Base-by-base conservation (phyloP, 1,284 basidiomycete species). In the Violaceomyces palustris region DNA sequence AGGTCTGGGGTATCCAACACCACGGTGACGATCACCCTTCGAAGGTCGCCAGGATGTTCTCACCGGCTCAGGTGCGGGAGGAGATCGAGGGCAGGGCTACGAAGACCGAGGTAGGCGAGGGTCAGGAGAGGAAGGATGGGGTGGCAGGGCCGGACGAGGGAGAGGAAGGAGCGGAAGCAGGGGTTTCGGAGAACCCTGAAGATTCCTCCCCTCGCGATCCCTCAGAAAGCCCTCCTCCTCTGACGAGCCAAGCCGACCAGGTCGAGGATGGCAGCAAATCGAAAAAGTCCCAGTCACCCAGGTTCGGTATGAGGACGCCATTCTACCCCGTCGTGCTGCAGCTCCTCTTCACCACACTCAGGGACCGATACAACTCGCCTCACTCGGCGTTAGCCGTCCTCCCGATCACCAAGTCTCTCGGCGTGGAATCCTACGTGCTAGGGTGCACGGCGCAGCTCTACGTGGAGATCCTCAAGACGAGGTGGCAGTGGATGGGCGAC, bases 241-340 rank as follows among this genome's bases (percentile, higher is more conserved):
- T 19, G 19, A 39, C 23, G 17, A 17, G 14, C n/a, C 23, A 25
- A 39, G 14, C 17, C n/a, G 37, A 22, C 24, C 19, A 18, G 17
- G 12, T 38, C 36, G 21, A 19, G 19, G 10, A 5, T 14, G 3
- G 7, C 28, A 9, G 26, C 14, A 21, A n/a, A 5, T 2, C 21
- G 36, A 30, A 12, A 22, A 18, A 30, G 4, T 22, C 22, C 7
- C 15, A 15, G n/a, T 9, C 21, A 2, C 46, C 60, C 2, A 46
- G 37, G 19, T 67, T 50, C 39, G 64, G 67, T 12, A 42, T 54
- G 15, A 35, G 47, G 4, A 67, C 68, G 17, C 46, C 67, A 1
- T 69, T 52, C 42, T 71, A 63, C 28, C 45, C 67, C 3, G 57
- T 64, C 0, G 68, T 65, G 1, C 41, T 71, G 7, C 66, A 66